Conservation (phyloP, 2,329 filamentous ascomycete species). For the Purpureocillium takamizusanense region DNA sequence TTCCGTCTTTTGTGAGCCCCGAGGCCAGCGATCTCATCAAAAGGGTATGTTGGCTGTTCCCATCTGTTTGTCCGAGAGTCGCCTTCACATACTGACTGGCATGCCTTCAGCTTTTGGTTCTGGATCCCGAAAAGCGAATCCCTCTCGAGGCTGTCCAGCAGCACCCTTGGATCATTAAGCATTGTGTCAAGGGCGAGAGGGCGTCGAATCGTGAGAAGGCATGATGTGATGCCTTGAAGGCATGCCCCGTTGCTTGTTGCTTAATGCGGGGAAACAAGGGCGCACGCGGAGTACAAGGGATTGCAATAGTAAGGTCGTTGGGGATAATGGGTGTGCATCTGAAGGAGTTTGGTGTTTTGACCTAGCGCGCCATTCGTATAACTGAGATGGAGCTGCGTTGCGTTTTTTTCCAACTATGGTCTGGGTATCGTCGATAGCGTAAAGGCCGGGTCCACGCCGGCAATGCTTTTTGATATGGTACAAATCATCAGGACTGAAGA, state of each 20-base stretch:
- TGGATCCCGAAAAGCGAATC: constrained; percentile 90
- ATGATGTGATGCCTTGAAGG: too few species aligned
- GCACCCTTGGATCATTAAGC: constrained; percentile 96
- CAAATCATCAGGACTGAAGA: not conserved
- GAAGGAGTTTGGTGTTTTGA: constrained; percentile 15
- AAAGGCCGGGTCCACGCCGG: not conserved
- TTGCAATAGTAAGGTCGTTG: constrained; percentile 3
- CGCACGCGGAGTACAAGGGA: not conserved
- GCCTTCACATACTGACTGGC: constrained; percentile 17
- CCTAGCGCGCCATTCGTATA: not conserved
- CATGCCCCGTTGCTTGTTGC: not conserved
- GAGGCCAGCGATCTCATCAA: constrained; percentile 92
- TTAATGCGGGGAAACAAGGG: not conserved
- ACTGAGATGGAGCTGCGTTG: not conserved
- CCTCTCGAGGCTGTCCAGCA: constrained; percentile 78
- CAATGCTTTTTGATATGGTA: not conserved
- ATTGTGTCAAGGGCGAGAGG: constrained; percentile 64
- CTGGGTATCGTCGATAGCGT: constrained; percentile 8
- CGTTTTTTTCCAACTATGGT: not conserved
- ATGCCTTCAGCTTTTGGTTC: constrained; percentile 78
- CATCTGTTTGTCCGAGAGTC: not conserved
- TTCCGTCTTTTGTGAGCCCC: constrained; percentile 80
- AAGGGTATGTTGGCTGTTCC: constrained; percentile 48
- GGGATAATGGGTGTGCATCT: constrained; percentile 18
- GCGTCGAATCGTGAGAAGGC: constrained; percentile 40